Base-by-base conservation (phyloP, 768 basidiomycete species). In the Pleurotus citrinopileatus region DNA sequence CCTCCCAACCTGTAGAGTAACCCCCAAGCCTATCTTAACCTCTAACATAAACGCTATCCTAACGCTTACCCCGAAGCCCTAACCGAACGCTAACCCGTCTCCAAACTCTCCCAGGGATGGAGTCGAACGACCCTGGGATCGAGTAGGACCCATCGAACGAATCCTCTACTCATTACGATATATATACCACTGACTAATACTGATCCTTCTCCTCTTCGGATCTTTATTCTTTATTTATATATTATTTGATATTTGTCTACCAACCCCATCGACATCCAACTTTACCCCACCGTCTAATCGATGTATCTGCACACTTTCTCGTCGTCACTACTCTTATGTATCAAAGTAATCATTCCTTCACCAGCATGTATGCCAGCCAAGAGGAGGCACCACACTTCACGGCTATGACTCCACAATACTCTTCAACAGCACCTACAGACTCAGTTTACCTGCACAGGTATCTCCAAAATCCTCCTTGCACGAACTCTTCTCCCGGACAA, bases 181-280 rank as follows among this genome's bases (percentile, higher is more conserved):
- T 25, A 20, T 17, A 12, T n/a, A n/a, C n/a, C n/a, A n/a, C n/a
- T n/a, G n/a, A 28, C 19, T 37, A 51, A 51, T 34, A 28, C 29
- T 44, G 19, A 9, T 44, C 19, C 22, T 8, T 34, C 15, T 38
- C 17, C 17, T 40, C 19, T 36, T 38, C 48, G 48, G 48, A 51
- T 51, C 48, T 51, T 29, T 37, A 37, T 51, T 8, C 48, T 34
- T 34, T 34, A 34, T 27, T 47, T 47, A 47, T 47, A 47, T 47
- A 27, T 27, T 29, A 22, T 23, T 25, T 20, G 28, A 20, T 10
- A 1, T 12, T 47, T 47, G 15, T 15, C 26, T 20, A 13, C 15
- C 26, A 12, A 7, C 13, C 15, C 22, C 45, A 3, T 29, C 45
- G n/a, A 15, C 26, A 15, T 32, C n/a, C 32, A 34, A 10, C n/a